These are phyloP conservation scores for Auxenochlorella pyrenoidosa DNA, from an alignment of 139 green algal genomes.

Conservation along the genomic window DNA sequence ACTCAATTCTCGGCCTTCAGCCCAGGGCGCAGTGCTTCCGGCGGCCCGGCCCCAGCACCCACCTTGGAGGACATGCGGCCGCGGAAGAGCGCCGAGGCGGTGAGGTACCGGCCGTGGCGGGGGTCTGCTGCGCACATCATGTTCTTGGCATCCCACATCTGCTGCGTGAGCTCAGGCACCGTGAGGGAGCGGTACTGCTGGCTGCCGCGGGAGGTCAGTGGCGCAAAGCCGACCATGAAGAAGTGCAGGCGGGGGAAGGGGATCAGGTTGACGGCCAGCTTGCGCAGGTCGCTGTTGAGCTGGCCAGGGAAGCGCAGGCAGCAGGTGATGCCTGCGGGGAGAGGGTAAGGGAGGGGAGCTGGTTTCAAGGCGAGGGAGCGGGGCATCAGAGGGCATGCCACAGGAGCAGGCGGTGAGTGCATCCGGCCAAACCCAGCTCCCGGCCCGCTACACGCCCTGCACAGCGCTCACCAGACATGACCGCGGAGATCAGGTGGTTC, in stretches of 20 bases:
- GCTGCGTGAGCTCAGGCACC: conserved; percentile 99
- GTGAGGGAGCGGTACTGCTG: conserved; percentile 97
- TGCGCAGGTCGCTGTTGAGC: conserved; percentile 99
- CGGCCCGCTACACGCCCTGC: not conserved
- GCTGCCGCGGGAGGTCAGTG: conserved; percentile 94
- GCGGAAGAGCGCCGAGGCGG: conserved; percentile 96
- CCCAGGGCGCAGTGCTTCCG: no score
- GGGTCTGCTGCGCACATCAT: conserved; percentile 99
- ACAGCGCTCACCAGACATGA: conserved; percentile 87
- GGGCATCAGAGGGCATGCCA: not conserved
- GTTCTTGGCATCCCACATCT: conserved; percentile 99
- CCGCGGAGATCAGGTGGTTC: conserved; percentile 99
- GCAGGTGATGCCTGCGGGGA: conserved; percentile 92
- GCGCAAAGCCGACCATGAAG: conserved; percentile 98
- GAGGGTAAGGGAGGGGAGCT: not conserved
- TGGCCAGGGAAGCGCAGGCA: conserved; percentile 99
- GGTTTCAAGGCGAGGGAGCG: not conserved
- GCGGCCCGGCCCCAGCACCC: no score
- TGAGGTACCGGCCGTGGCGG: conserved; percentile 98
- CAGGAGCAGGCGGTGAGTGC: not conserved
- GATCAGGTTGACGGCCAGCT: conserved; percentile 99
- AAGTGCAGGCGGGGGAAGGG: conserved; percentile 99
- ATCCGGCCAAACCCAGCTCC: not conserved
- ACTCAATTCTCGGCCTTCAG: no score
- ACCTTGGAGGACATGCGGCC: conserved; percentile 97